Percentiles rank a stretch among this genome's conserved stretches.
These are phyloP conservation scores for Ogataea saltuana DNA, from an alignment of 805 yeast species.

Conservation along the genomic window DNA sequence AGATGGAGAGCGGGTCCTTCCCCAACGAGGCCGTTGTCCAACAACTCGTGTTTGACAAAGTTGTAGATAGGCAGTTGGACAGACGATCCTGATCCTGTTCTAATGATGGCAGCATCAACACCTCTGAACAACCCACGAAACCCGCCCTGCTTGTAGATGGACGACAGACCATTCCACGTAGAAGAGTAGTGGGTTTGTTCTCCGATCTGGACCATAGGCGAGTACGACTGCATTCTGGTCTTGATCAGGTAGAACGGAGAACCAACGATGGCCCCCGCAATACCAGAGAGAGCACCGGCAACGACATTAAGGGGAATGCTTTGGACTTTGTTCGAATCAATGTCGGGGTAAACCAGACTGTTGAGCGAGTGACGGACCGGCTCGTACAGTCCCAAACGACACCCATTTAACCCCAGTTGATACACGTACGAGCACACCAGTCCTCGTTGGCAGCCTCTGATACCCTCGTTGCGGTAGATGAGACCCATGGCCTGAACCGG, in stretches of 20 bases:
- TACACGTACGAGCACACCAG: constrained; percentile 84
- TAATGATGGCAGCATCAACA: constrained; percentile 87
- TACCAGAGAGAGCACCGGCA: constrained; percentile 83
- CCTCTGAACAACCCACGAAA: constrained; percentile 81
- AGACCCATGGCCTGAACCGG: constrained; percentile 80
- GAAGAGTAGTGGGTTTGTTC: constrained; percentile 87
- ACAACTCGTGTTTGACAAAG: constrained; percentile 64
- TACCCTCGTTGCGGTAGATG: constrained; percentile 78
- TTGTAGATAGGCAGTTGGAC: constrained; percentile 93
- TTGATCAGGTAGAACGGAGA: constrained; percentile 91
- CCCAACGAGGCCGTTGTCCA: constrained; percentile 49
- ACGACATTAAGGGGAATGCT: constrained; percentile 61
- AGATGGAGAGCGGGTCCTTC: constrained; percentile 75
- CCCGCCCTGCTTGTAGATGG: constrained; percentile 70
- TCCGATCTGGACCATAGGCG: constrained; percentile 67
- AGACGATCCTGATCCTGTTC: constrained; percentile 95
- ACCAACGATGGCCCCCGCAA: constrained; percentile 85
- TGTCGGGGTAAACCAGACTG: constrained; percentile 49
- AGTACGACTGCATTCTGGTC: constrained; percentile 95
- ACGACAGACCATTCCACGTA: constrained; percentile 63
- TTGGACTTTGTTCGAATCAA: constrained; percentile 51
- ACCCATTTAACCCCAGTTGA: constrained; percentile 90
- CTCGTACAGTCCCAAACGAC: constrained; percentile 92
- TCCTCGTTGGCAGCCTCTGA: constrained; percentile 88
- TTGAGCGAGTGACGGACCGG: constrained; percentile 72